Evolutionary conservation across 129 eudicot genomes (phyloP), one percentile per base, ranked within the genome.

Genomic region (Chrysanthemum seticuspe): DNA sequence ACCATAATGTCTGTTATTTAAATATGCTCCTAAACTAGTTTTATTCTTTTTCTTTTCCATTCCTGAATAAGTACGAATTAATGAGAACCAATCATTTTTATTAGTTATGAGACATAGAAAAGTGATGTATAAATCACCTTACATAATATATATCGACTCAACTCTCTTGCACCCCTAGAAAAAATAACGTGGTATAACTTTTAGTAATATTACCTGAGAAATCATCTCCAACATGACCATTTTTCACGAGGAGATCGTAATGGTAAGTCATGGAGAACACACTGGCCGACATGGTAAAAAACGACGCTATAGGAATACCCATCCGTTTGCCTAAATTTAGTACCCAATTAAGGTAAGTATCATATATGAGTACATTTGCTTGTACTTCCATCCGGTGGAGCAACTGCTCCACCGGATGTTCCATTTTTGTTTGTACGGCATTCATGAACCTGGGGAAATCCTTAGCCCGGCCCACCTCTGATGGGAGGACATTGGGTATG

Each of bases 401-500:
- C 19, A 86, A 69, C 60, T 73, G 48, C 87, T 86, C 86, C 4
- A 86, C 79, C 65, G 96, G 96, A 36, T 53, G 85, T 29, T 69
- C 86, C 76, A 89, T 15, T 27, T 86, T 80, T 4, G 86, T 84
- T 58, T 27, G 56, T 0, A 77, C 58, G 56, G 96, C 89, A 13
- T 65, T 75, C 1, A 82, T 5, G 59, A 89, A 89, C 16, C 80
- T 82, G 8, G 57, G 10, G 52, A 75, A 63, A 58, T 89, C 89
- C 13, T 40, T 70, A 29, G 70, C 89, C 34, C 96, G 85, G 19
- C 67, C 79, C 15, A 75, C 19, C 76, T 89, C 92, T 3, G 92
- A 89, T 10, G 92, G 92, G n/a, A 89, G 44, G 13, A 89, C 90
- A 57, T 89, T 87, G 0, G 92, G 90, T 66, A 89, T 76, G 52